Conservation (phyloP, 352 stramenopile genomes). For the Paralagenidium karlingii region DNA sequence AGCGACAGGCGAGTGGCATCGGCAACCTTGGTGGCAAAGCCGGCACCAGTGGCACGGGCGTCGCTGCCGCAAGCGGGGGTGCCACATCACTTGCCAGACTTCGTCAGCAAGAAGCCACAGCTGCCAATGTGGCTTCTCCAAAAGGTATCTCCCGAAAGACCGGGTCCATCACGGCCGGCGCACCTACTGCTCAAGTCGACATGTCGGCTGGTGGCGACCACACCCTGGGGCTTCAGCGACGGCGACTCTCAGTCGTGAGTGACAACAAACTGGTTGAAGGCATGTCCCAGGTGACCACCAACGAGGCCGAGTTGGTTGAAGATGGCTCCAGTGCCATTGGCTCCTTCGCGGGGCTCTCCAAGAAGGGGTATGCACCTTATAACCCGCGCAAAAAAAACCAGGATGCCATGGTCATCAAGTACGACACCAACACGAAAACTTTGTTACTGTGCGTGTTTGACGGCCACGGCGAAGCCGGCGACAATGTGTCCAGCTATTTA, state of each 20-base stretch:
- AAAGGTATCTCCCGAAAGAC: slow-evolving; percentile 76
- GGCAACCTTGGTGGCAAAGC: background rate
- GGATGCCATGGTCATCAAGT: slow-evolving; percentile 92
- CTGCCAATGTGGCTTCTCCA: slow-evolving; percentile 59
- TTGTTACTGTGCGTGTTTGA: slow-evolving; percentile 95
- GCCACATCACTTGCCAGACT: slow-evolving; percentile 30
- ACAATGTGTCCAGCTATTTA: slow-evolving; percentile 86
- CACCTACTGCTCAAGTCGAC: slow-evolving; percentile 15
- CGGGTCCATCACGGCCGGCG: slow-evolving; percentile 12
- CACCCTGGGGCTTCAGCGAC: slow-evolving; percentile 46
- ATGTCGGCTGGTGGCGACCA: slow-evolving; percentile 35
- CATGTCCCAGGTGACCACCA: slow-evolving; percentile 46
- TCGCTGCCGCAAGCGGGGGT: slow-evolving; percentile 19
- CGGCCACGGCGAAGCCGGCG: slow-evolving; percentile 92
- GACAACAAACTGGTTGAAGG: slow-evolving; percentile 76
- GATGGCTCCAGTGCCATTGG: slow-evolving; percentile 43
- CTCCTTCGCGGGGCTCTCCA: slow-evolving; percentile 62
- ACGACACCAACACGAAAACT: slow-evolving; percentile 84
- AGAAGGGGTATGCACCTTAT: slow-evolving; percentile 84
- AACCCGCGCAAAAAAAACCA: slow-evolving; percentile 98
- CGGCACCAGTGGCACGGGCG: background rate
- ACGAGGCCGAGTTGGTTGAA: slow-evolving; percentile 47
- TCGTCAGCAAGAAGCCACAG: slow-evolving; percentile 39
- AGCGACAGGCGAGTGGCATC: background rate
- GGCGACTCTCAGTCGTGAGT: slow-evolving; percentile 54